A percentile compares a stretch with the other conserved stretches of the same genome.
Evolutionary conservation across 140 eudicot genomes (phyloP).

Genomic region (Stevia rebaudiana): DNA sequence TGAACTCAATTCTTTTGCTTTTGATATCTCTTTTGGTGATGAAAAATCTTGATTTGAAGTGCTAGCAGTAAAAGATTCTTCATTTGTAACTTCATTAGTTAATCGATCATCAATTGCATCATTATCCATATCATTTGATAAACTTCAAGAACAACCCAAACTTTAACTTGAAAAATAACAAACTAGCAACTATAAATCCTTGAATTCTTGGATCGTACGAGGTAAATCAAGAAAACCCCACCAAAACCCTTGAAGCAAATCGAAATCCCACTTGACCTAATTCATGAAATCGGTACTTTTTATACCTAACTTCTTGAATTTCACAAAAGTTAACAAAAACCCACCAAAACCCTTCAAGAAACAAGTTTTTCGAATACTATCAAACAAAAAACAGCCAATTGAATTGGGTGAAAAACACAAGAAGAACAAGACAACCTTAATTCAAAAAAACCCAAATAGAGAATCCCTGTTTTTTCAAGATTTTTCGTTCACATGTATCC

Average conservation of each 20-base stretch:
- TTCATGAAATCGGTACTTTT: background rate
- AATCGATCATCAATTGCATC: conserved; percentile 25
- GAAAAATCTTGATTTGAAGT: conserved; percentile 36
- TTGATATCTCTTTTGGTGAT: conserved; percentile 32
- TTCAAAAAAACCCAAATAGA: background rate
- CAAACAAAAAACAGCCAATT: background rate
- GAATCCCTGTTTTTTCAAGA: conserved; percentile 5
- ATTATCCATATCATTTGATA: conserved; percentile 45
- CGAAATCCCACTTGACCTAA: conserved; percentile 16
- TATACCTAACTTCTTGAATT: conserved; percentile 16
- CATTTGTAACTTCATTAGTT: conserved; percentile 23
- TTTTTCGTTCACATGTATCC: background rate
- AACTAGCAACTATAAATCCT: background rate
- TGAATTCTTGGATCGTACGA: background rate
- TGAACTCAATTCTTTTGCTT: conserved; percentile 33
- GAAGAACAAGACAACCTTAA: conserved; percentile 4
- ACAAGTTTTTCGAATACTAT: background rate
- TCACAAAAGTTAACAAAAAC: conserved; percentile 24
- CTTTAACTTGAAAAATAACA: background rate
- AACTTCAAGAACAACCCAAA: conserved; percentile 14
- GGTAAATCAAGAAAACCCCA: conserved; percentile 24
- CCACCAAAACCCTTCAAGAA: conserved; percentile 29
- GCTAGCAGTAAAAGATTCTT: conserved; percentile 23
- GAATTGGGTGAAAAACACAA: background rate
- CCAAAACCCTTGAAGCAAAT: conserved; percentile 22